phyloP scores from a whole-genome alignment of 2,329 filamentous ascomycete species.

The Truncatella angustata region DNA sequence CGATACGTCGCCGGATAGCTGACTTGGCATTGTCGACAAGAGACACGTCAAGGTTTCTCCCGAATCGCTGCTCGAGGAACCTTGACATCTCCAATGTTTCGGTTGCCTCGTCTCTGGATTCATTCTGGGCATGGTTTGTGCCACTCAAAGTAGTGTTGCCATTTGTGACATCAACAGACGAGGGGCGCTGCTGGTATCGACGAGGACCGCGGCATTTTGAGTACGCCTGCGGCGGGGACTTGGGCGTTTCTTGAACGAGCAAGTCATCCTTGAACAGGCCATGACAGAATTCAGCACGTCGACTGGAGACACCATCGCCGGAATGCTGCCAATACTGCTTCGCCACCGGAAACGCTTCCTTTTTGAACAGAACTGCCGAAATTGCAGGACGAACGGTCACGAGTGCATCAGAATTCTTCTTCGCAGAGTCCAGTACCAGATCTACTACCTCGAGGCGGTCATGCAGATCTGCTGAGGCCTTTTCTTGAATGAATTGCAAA shows the following conservation, averaged over 20 bases:
- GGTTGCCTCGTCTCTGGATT: slow-evolving; percentile 23
- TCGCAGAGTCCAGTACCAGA: slow-evolving; percentile 60
- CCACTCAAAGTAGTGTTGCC: slow-evolving; percentile 19
- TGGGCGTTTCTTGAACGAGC: slow-evolving; percentile 34
- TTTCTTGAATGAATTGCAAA: slow-evolving; percentile 65
- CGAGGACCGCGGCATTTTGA: slow-evolving; percentile 67
- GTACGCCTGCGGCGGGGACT: slow-evolving; percentile 23
- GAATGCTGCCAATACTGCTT: slow-evolving; percentile 98
- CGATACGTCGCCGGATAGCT: slow-evolving; percentile 83
- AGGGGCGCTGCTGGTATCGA: slow-evolving; percentile 72
- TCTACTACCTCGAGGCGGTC: slow-evolving; percentile 56
- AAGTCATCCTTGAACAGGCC: slow-evolving; percentile 69
- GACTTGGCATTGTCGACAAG: slow-evolving; percentile 79
- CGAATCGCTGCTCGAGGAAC: slow-evolving; percentile 93
- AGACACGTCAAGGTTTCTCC: slow-evolving; percentile 80
- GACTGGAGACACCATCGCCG: slow-evolving; percentile 87
- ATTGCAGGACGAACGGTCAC: slow-evolving; percentile 57
- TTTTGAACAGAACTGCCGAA: slow-evolving; percentile 70
- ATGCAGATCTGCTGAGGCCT: slow-evolving; percentile 50
- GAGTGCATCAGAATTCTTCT: slow-evolving; percentile 50
- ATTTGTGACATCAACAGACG: slow-evolving; percentile 37
- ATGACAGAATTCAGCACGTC: slow-evolving; percentile 86
- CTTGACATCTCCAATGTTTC: slow-evolving; percentile 65
- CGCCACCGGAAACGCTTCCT: slow-evolving; percentile 66
- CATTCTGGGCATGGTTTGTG: slow-evolving; percentile 15